Evolutionary conservation across 371 early-diverging fungal species (phyloP).

Genomic region (Apophysomyces ossiformis): DNA sequence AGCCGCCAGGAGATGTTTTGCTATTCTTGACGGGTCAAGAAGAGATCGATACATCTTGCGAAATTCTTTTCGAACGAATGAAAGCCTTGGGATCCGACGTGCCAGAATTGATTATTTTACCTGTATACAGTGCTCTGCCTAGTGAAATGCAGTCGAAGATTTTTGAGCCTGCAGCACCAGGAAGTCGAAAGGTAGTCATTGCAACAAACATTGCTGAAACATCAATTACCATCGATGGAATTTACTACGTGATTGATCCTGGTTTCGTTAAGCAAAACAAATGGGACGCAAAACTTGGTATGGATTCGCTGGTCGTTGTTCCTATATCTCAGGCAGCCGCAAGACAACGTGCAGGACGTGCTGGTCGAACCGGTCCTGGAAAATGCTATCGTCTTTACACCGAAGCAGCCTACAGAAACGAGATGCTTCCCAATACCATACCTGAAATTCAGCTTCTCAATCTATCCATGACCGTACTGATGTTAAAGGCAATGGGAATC

Average conservation of each 20-base stretch:
- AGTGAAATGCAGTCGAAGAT: constrained; percentile 93
- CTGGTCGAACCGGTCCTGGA: constrained; percentile 97
- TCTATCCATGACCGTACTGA: constrained; percentile 89
- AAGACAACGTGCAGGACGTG: constrained; percentile 97
- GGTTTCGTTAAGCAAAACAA: constrained; percentile 98
- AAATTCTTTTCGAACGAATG: constrained; percentile 93
- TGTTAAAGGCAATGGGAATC: constrained; percentile 96
- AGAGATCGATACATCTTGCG: constrained; percentile 95
- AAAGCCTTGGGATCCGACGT: constrained; percentile 94
- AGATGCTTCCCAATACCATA: constrained; percentile 93
- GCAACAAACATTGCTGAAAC: constrained; percentile 99
- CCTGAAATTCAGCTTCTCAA: constrained; percentile 99
- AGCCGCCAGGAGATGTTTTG: constrained; percentile 97
- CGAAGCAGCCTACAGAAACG: constrained; percentile 92
- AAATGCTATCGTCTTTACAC: constrained; percentile 97
- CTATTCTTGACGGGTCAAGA: constrained; percentile 98
- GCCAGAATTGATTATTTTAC: constrained; percentile 92
- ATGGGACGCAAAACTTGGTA: constrained; percentile 93
- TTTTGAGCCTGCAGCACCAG: constrained; percentile 94
- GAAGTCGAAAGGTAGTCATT: constrained; percentile 94
- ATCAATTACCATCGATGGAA: constrained; percentile 98
- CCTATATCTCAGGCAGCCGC: constrained; percentile 98
- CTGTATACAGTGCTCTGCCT: constrained; percentile 94
- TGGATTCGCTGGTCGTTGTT: constrained; percentile 91
- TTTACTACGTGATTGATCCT: constrained; percentile 98